These are phyloP conservation scores for Cercospora sojina DNA, from an alignment of 2,329 filamentous ascomycete species.

Conservation along the genomic window DNA sequence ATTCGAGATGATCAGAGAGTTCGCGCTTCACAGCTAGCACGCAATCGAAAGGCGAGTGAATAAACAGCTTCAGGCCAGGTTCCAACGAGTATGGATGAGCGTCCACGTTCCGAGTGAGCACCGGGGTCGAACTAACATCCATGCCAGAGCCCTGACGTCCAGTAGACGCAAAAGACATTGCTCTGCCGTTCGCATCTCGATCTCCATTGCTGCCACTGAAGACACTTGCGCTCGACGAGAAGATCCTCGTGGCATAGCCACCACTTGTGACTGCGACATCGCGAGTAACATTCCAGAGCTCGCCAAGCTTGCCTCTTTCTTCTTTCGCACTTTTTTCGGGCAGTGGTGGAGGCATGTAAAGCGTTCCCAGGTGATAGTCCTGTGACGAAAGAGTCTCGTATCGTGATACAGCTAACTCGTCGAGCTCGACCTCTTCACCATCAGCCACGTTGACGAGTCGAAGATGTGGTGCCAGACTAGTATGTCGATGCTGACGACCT, in stretches of 20 bases:
- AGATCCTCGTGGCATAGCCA: constrained; percentile 80
- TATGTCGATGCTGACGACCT: constrained; percentile 69
- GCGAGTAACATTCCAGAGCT: constrained; percentile 74
- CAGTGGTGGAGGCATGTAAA: constrained; percentile 71
- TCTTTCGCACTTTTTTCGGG: constrained; percentile 55
- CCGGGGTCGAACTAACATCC: constrained; percentile 27
- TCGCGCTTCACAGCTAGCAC: constrained; percentile 89
- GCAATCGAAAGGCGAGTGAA: constrained; percentile 95
- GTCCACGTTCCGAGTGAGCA: constrained; percentile 33
- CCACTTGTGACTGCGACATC: constrained; percentile 47
- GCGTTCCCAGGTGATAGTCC: constrained; percentile 85
- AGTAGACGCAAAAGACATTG: constrained; percentile 32
- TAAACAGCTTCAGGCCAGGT: constrained; percentile 76
- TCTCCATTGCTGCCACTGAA: constrained; percentile 45
- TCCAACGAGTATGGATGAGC: constrained; percentile 52
- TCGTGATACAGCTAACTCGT: constrained; percentile 79
- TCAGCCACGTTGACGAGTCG: constrained; percentile 86
- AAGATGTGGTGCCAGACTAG: constrained; percentile 81
- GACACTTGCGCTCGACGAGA: constrained; percentile 82
- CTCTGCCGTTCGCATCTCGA: constrained; percentile 38
- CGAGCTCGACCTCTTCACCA: constrained; percentile 79
- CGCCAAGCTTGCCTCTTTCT: constrained; percentile 74
- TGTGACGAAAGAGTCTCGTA: constrained; percentile 82
- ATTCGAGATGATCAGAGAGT: constrained; percentile 77
- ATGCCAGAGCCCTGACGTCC: constrained; percentile 40